Conservation (phyloP, 768 basidiomycete genomes). For the Sporobolomyces phaffii region DNA sequence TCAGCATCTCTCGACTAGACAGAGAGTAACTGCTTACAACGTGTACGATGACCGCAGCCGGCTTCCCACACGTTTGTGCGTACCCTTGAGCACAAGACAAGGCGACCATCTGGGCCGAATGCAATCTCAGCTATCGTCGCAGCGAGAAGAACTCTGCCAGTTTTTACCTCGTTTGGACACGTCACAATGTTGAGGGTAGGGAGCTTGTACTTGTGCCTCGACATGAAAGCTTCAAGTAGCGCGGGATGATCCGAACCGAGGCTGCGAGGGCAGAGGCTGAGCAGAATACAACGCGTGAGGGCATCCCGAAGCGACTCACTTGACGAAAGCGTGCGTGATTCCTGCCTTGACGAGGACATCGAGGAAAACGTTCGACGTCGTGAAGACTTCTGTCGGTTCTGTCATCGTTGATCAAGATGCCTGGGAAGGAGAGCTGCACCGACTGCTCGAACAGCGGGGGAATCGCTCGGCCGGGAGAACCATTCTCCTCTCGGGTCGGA, state of each 20-base stretch:
- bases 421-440: no score
- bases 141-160: neutral
- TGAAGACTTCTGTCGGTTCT: conserved; percentile 50
- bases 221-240: conserved; percentile 62
- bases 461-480: neutral
- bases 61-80: conserved; percentile 60
- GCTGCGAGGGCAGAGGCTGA: conserved; percentile 55
- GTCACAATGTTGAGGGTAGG: conserved; percentile 57
- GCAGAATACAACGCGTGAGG: conserved; percentile 51
- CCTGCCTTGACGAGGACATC: conserved; percentile 40
- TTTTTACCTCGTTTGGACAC: conserved; percentile 60
- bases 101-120: conserved; percentile 55
- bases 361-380: conserved; percentile 61
- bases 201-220: conserved; percentile 51
- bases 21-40: conserved; percentile 45
- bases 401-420: no score
- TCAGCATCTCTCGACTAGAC: neutral
- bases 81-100: conserved; percentile 67
- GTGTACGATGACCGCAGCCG: conserved; percentile 68
- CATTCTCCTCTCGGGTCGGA: no score
- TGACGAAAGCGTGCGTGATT: conserved; percentile 31
- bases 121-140: neutral
- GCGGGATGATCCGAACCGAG: conserved; percentile 74
- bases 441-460: no score
- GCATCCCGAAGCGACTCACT: neutral